Base-by-base conservation (phyloP, 768 basidiomycete species). In the Tylopilus sp. region DNA sequence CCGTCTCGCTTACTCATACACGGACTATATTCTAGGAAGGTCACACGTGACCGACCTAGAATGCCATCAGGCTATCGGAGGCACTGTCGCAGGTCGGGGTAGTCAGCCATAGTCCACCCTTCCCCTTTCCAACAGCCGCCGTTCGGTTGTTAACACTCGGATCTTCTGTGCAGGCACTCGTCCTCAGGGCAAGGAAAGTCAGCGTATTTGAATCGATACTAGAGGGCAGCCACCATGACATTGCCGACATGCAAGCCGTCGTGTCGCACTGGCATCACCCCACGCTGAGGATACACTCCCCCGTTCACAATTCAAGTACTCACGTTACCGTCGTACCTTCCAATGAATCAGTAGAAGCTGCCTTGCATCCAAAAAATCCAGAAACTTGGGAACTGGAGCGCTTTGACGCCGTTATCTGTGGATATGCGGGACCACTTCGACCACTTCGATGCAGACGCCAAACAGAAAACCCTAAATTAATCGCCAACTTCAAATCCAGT, bases 401-500 rank as follows among this genome's bases (percentile, higher is more conserved):
- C 22, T 42, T 52, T 13, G 62, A 63, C 11, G 38, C 46, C 2
- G 28, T 61, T 25, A 64, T 55, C 19, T 26, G 12, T 14, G 10
- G 2, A 6, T 61, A 53, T 45, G 49, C 62, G 29, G 29, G 36
- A 31, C 26, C 45, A 4, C 30, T 1, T 34, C 8, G 9, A 61
- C 25, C 16, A 6, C 22, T 29, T 61, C 11, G 45, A 56, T 12
- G 54, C 54, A 30, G 29, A 53, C 1, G 19, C 24, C 17, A 21
- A 8, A 25, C 54, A 12, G 30, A 44, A 21, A 38, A 55, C 29
- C 50, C 64, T 10, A 50, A 64, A 28, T 21, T 45, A 1, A 43
- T 63, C 31, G 53, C 59, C 5, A 61, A 61, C 31, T 63, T 63
- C 50, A 58, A 64, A 3, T 58, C 47, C 7, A 61, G 54, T 34